These are phyloP conservation scores for Citrus glauca DNA, from an alignment of 345 rosid genomes.

Conservation along the genomic window DNA sequence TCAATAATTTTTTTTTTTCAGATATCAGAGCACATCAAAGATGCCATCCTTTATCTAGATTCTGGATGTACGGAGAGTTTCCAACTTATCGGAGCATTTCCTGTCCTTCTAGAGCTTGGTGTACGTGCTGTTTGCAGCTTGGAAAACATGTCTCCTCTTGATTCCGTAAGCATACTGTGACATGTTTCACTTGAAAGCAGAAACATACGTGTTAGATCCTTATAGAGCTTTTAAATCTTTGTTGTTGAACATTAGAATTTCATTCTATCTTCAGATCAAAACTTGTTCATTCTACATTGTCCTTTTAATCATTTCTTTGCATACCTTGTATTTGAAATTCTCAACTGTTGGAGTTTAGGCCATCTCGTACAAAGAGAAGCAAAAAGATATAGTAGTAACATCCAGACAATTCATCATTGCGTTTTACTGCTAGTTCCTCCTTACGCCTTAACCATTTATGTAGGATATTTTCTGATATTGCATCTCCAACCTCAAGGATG, in stretches of 20 bases:
- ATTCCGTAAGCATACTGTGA: slow-evolving; percentile 47
- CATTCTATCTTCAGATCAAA: neutral
- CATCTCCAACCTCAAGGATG: slow-evolving; percentile 2
- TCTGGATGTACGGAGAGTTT: slow-evolving; percentile 96
- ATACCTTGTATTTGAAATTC: neutral
- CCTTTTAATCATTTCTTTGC: neutral
- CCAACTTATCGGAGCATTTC: slow-evolving; percentile 81
- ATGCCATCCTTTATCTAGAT: slow-evolving; percentile 71
- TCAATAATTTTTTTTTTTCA: slow-evolving; percentile 10
- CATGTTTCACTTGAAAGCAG: neutral
- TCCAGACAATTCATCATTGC: neutral
- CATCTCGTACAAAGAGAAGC: neutral
- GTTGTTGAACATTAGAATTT: neutral
- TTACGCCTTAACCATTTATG: neutral
- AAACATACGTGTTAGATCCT: neutral
- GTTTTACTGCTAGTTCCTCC: neutral
- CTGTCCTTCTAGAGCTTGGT: slow-evolving; percentile 68
- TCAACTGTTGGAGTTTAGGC: neutral
- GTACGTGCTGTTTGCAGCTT: slow-evolving; percentile 73
- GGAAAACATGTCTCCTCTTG: slow-evolving; percentile 74
- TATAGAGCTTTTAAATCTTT: neutral
- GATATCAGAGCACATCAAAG: slow-evolving; percentile 71
- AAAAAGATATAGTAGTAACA: neutral
- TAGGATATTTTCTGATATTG: neutral
- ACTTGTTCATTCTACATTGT: neutral